Base-by-base conservation (phyloP, 495 filamentous ascomycete species). In the Penicillium crystallinum region DNA sequence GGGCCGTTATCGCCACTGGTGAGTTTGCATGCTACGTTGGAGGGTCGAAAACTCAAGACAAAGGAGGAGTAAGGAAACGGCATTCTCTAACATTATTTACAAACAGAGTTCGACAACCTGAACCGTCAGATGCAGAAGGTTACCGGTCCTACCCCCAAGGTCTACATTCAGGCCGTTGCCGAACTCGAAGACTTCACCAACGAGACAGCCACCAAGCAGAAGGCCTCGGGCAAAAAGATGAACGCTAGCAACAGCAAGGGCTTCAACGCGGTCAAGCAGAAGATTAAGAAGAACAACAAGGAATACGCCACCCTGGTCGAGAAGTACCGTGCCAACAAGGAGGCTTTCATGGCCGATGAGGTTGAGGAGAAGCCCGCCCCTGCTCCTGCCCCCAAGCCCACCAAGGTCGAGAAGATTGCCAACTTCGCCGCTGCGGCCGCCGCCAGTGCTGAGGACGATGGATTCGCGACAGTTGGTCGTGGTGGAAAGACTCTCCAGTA, bases 251-350 rank as follows among this genome's bases (percentile, higher is more conserved):
- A 91, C 62, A 85, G 90, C 52, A 88, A 90, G 75, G 90, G 91
- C 62, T 81, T 99, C 60, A 99, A 97, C 63, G 88, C 90, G 43
- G 87, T 97, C 57, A 95, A 96, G 76, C 93, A 99, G 72, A 85
- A 86, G 69, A 89, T 97, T 76, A 89, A 91, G 81, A 96, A 95
- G 78, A 95, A 91, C 77, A 97, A 96, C 81, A 91, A 95, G 75
- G 91, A 95, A 30, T 95, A 95, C 67, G 78, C 87, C 61, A 75
- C 78, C 44, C 88, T 95, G 62, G 85, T 99, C 57, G 90, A 96
- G 58, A 81, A 84, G 46, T 99, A 91, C 75, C 81, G 88, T 49
- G 85, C 85, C 39, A 81, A 91, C 67, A 88, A 88, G 68, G 88
- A 90, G 47, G 83, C 69, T 10, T 99, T 87, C 76, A 90, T 99